Evolutionary conservation across 176 grass and related monocot species (phyloP), one percentile per base, ranked within the genome.

Genomic region (Stipa capillata): DNA sequence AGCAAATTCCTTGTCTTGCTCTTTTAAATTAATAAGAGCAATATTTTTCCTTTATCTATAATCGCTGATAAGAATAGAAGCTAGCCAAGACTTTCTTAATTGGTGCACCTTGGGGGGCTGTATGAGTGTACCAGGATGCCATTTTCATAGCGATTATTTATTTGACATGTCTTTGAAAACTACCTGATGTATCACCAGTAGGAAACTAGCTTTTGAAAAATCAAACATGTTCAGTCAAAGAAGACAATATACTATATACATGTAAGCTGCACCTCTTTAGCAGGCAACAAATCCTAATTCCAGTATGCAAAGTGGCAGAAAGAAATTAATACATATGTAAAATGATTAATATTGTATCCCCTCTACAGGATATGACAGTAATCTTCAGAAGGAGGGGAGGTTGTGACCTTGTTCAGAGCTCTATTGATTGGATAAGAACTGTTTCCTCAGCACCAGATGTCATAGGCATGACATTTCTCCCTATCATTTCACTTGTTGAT

Each of bases 351-450:
- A n/a, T n/a, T n/a, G n/a, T n/a, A n/a, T 74, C 48, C 28, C 21
- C 32, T 50, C 52, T 86, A 58, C 84, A 99, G 96, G 96, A 99
- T 78, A 90, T 99, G 81, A 99, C 96, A 65, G 90, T 99, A 79
- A 99, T 99, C 77, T 99, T 95, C 88, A 89, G 96, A 49, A 99
- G 96, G 83, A 99, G 96, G 69, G 96, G 96, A 62, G 96, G 96
- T 74, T 90, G 90, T 23, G 96, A 93, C 84, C 90, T 99, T 70
- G 96, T 99, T 87, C 96, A 96, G 68, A 95, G 69, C 85, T 91
- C 76, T 93, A 83, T 31, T 69, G 90, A 95, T 17, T 99, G 96
- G 96, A 89, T 70, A 74, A 78, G 52, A 47, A 99, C 96, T 35
- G 54, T 99, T 83, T 15, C 78, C 54, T 87, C 80, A 49, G 88